phyloP scores from a whole-genome alignment of 2,329 filamentous ascomycete genomes.

The Paracoccidioides lutzii region DNA sequence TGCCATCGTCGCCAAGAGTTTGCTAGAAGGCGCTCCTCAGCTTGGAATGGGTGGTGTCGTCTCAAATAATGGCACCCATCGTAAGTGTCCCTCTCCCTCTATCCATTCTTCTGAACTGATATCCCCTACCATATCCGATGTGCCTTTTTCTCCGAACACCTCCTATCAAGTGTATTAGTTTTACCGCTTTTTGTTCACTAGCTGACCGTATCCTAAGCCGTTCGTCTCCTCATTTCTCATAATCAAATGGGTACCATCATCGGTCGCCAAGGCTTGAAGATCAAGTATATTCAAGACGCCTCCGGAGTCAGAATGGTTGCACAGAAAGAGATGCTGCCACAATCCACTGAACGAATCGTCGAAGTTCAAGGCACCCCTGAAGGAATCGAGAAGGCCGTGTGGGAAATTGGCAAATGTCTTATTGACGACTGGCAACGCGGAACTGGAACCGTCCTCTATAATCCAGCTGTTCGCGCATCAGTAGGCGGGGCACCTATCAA shows the following conservation, averaged over 20 bases:
- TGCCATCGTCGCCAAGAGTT: constrained; percentile 76
- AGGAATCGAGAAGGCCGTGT: constrained; percentile 87
- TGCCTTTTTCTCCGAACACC: not conserved
- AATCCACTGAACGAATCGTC: constrained; percentile 95
- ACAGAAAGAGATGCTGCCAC: constrained; percentile 98
- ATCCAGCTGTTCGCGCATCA: constrained; percentile 83
- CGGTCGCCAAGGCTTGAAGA: constrained; percentile 88
- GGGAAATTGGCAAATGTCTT: constrained; percentile 98
- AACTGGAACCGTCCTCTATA: constrained; percentile 93
- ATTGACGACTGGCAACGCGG: constrained; percentile 97
- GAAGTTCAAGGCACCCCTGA: constrained; percentile 92
- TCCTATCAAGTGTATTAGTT: not conserved
- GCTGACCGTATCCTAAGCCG: constrained; percentile 45
- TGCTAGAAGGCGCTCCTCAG: constrained; percentile 84
- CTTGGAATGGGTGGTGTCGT: constrained; percentile 93
- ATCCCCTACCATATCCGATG: not conserved
- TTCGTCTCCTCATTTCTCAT: constrained; percentile 96
- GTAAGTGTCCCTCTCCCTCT: constrained; percentile 44
- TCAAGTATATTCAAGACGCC: constrained; percentile 97
- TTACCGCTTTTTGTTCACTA: not conserved
- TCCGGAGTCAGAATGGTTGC: constrained; percentile 98
- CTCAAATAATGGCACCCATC: constrained; percentile 79
- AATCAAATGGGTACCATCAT: constrained; percentile 99
- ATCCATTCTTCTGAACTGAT: not conserved
- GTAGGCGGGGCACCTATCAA: constrained; percentile 42